phyloP scores from a whole-genome alignment of 345 rosid species.

The Brassica cretica region DNA sequence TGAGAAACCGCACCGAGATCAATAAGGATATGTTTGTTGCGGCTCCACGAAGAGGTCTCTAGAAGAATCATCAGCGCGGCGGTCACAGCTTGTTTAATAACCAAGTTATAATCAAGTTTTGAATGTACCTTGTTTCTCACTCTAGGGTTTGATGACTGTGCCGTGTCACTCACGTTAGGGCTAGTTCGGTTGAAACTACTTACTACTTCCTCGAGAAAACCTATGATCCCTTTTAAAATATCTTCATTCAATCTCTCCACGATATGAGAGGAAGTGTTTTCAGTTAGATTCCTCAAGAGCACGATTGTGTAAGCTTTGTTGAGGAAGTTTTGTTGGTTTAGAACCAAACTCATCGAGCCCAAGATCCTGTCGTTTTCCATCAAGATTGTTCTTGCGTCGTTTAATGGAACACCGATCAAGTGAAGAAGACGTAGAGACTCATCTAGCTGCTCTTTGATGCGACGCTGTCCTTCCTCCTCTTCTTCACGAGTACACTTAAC shows the following conservation, averaged over 20 bases:
- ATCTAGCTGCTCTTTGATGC: slow-evolving; percentile 40
- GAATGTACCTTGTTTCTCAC: not conserved
- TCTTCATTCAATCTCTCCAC: slow-evolving; percentile 52
- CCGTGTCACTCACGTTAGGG: not conserved
- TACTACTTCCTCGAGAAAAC: slow-evolving; percentile 42
- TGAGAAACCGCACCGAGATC: slow-evolving; percentile 52
- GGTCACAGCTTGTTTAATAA: slow-evolving; percentile 49
- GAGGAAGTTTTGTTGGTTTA: slow-evolving; percentile 39
- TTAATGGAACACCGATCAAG: slow-evolving; percentile 43
- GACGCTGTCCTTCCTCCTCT: slow-evolving; percentile 11
- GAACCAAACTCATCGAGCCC: slow-evolving; percentile 54
- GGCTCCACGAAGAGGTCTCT: slow-evolving; percentile 51
- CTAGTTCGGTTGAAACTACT: not conserved
- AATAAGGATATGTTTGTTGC: slow-evolving; percentile 57
- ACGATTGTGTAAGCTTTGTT: slow-evolving; percentile 47
- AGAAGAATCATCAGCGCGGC: slow-evolving; percentile 52
- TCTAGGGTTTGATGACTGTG: slow-evolving; percentile 19
- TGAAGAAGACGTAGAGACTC: slow-evolving; percentile 58
- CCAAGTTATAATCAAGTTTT: slow-evolving; percentile 24
- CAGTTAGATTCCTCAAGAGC: slow-evolving; percentile 44
- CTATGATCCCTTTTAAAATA: slow-evolving; percentile 42
- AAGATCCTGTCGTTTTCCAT: slow-evolving; percentile 41
- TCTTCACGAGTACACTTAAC: slow-evolving; percentile 33
- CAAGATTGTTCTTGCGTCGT: slow-evolving; percentile 39
- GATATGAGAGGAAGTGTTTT: slow-evolving; percentile 39